phyloP scores from a whole-genome alignment of 176 grass and related monocot genomes.

The Phragmites australis region DNA sequence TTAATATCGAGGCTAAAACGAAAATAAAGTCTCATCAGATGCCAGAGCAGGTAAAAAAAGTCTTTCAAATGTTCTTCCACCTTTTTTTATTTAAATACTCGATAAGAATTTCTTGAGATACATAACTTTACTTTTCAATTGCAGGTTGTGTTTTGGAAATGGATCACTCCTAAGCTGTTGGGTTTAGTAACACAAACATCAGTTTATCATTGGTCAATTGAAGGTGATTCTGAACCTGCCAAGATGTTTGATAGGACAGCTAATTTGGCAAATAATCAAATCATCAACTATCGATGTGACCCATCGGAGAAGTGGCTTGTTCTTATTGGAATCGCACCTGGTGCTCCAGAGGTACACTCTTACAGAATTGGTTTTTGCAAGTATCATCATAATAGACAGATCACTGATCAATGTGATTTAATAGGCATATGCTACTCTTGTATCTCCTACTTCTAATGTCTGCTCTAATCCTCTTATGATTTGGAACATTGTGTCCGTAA shows the following conservation, averaged over 20 bases:
- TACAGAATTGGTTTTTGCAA: not conserved
- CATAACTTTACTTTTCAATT: not conserved
- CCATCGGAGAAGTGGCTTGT: slow-evolving; percentile 89
- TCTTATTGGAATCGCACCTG: slow-evolving; percentile 92
- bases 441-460: not conserved
- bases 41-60: slow-evolving; percentile 69
- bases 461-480: not conserved
- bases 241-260: slow-evolving; percentile 97
- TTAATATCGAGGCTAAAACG: slow-evolving; percentile 92
- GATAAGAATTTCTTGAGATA: not conserved
- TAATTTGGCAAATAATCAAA: slow-evolving; percentile 91
- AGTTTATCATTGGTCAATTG: slow-evolving; percentile 97
- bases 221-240: slow-evolving; percentile 86
- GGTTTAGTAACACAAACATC: slow-evolving; percentile 75
- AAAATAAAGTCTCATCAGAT: slow-evolving; percentile 98
- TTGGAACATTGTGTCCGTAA: not conserved
- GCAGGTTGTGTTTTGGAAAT: slow-evolving; percentile 99
- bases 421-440: not conserved
- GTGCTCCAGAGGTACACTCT: slow-evolving; percentile 70
- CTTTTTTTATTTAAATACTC: not conserved
- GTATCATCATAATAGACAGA: not conserved
- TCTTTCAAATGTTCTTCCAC: not conserved
- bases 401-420: not conserved
- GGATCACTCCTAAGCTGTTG: slow-evolving; percentile 83
- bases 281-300: slow-evolving; percentile 95